A percentile compares a stretch with the other conserved stretches of the same genome.
phyloP scores from a whole-genome alignment of 306 rosid genomes.

The Echinosophora koreensis region DNA sequence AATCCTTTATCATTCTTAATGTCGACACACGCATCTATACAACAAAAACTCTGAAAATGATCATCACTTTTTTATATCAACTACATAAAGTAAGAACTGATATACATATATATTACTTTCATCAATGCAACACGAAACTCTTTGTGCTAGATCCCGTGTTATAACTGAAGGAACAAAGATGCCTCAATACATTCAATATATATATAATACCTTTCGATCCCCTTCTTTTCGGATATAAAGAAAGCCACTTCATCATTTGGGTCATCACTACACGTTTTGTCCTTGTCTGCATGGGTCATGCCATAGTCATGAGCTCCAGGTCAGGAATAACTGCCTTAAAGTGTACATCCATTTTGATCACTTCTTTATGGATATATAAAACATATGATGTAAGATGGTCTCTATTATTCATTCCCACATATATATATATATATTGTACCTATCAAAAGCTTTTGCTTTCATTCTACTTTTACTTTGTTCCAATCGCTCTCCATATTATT shows the following conservation, averaged over 20 bases:
- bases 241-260: no score
- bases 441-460: background rate
- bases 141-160: constrained; percentile 19
- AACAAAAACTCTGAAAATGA: constrained; percentile 3
- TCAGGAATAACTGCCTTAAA: constrained; percentile 33
- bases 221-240: background rate
- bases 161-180: constrained; percentile 27
- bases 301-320: constrained; percentile 43
- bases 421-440: no score
- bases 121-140: constrained; percentile 5
- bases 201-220: no score
- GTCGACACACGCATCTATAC: background rate
- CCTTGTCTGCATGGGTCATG: constrained; percentile 47
- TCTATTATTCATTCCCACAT: no score
- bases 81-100: background rate
- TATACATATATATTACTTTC: background rate
- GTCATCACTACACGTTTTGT: constrained; percentile 34
- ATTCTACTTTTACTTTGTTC: constrained; percentile 10
- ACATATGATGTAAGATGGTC: background rate
- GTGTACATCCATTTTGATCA: constrained; percentile 4
- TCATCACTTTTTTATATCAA: background rate
- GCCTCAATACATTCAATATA: no score
- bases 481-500: constrained; percentile 9
- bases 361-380: background rate
- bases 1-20: background rate